These are phyloP conservation scores for Corylus heterophylla DNA, from an alignment of 306 rosid genomes.

Conservation along the genomic window DNA sequence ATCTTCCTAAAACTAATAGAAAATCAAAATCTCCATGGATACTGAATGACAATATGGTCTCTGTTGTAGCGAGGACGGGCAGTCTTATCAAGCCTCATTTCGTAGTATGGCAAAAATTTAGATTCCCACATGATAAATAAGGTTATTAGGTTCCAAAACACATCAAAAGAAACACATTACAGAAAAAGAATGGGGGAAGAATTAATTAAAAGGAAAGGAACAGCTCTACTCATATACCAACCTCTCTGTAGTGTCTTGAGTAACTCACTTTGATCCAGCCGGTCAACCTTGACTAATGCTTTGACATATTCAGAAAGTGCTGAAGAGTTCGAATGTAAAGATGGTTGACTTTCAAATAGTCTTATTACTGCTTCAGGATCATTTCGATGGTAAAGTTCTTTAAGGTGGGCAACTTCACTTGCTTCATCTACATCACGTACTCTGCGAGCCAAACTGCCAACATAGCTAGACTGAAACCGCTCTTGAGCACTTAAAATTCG, in stretches of 20 bases:
- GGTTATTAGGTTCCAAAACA: constrained; percentile 11
- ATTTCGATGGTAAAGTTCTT: constrained; percentile 68
- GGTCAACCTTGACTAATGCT: constrained; percentile 76
- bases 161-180: constrained; percentile 3
- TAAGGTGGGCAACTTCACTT: constrained; percentile 68
- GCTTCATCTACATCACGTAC: constrained; percentile 77
- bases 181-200: background rate
- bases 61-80: background rate
- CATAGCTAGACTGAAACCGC: constrained; percentile 72
- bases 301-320: constrained; percentile 86
- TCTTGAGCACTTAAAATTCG: constrained; percentile 43
- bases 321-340: constrained; percentile 61
- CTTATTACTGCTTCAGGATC: constrained; percentile 91
- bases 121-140: constrained; percentile 2
- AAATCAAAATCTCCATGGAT: background rate
- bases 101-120: background rate
- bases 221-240: constrained; percentile 33
- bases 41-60: background rate
- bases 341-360: constrained; percentile 79
- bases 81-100: background rate
- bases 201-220: background rate
- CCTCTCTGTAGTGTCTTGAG: constrained; percentile 81
- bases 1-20: background rate
- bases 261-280: constrained; percentile 83
- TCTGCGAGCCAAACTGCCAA: constrained; percentile 71